Conservation (phyloP, 208 protist genomes). For the Crithidia sp. region DNA sequence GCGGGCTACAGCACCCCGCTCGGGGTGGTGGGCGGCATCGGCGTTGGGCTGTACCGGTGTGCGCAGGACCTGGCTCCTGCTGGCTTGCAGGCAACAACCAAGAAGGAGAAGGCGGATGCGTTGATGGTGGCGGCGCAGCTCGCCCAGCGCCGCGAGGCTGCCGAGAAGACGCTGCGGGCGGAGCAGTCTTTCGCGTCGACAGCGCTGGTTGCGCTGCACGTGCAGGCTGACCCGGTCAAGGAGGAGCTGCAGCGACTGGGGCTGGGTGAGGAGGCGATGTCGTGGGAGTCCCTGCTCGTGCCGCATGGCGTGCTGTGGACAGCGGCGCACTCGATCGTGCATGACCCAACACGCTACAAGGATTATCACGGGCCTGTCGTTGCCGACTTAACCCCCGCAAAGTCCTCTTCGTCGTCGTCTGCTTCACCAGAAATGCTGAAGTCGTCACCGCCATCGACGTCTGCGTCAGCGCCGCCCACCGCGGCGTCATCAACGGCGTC, state of each 20-base stretch:
- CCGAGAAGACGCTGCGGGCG: conserved; percentile 22
- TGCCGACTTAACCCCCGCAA: background rate
- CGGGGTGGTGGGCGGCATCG: conserved; percentile 43
- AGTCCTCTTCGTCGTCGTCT: background rate
- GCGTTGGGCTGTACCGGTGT: conserved; percentile 41
- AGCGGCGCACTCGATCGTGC: conserved; percentile 32
- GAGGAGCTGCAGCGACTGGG: conserved; percentile 34
- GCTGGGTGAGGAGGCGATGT: conserved; percentile 24
- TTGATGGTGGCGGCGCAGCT: conserved; percentile 40
- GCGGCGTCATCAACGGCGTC: background rate
- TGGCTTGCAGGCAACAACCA: conserved; percentile 9
- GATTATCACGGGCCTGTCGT: conserved; percentile 30
- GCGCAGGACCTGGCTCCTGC: conserved; percentile 26
- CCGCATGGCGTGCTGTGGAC: conserved; percentile 46
- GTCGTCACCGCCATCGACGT: background rate
- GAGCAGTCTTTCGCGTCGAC: conserved; percentile 22
- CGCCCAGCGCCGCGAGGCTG: conserved; percentile 21
- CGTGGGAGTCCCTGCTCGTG: conserved; percentile 38
- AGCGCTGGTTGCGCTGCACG: conserved; percentile 16
- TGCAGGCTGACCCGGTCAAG: conserved; percentile 27
- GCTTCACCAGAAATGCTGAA: background rate
- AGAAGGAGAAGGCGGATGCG: conserved; percentile 38
- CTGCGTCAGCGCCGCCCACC: background rate
- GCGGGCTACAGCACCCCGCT: conserved; percentile 70
- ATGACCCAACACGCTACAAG: conserved; percentile 40